Evolutionary conservation across 2,329 filamentous ascomycete species (phyloP), one percentile per base, ranked within the genome.

Genomic region (Fusarium sp.): DNA sequence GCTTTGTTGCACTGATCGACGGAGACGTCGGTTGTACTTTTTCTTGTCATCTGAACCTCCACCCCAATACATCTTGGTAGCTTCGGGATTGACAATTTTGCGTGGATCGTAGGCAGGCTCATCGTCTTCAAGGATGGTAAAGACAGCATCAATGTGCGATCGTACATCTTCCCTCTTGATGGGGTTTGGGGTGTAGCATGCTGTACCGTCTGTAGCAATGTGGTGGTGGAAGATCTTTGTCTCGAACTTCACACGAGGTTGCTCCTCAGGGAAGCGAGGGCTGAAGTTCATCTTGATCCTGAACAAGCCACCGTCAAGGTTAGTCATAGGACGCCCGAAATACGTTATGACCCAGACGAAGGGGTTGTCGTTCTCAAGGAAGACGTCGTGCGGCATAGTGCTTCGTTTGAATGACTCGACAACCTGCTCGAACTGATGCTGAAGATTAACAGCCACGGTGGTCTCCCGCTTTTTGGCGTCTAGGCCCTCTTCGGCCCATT

Each of bases 291-390:
- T 84, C 72, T 85, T 90, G 77, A 97, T 90, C 63, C 88, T 88
- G 81, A 98, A 95, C 63, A 98, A 86, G 3, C 95, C 94, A 17
- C 94, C 95, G 72, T 98, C 95, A 3, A 98, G 87, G 70, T 97
- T 94, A 8, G 94, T 97, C 91, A 96, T 96, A 1, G 94, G 93
- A 54, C 90, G 88, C 25, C 96, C 96, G 76, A 97, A 96, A 76
- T 97, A 94, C 3, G 93, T 96, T 61, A 98, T 77, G 20, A 86
- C 79, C 96, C 96, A 98, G 20, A 95, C 84, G 74, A 97, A 97
- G 0, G 95, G 94, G 72, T 97, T 98, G 37, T 85, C 87, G 67
- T 96, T 85, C 29, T 91, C 89, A 9, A 98, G 82, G 56, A 89
- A 87, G 36, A 98, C 81, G 70, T 94, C 90, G 58, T 97, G 84